A percentile compares a stretch with the other conserved stretches of the same genome.
Evolutionary conservation across 2,329 filamentous ascomycete genomes (phyloP).

Genomic region (Fusarium sp.): DNA sequence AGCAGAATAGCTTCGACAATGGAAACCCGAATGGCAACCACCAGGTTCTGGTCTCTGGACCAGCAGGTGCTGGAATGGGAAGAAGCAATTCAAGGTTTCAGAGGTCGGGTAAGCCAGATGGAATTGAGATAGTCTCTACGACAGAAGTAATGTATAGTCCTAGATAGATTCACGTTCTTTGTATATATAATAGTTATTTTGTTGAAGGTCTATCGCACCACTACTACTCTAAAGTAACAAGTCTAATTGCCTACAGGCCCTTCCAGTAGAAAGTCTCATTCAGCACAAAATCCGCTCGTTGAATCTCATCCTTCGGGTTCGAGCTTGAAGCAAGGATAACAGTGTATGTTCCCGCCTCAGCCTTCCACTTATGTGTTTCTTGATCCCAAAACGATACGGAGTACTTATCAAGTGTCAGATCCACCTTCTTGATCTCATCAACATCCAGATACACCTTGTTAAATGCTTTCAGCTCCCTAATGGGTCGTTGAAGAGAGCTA

Average conservation of each 20-base stretch:
- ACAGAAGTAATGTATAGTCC: conserved; percentile 30
- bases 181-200: background rate
- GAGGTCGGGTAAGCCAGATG: background rate
- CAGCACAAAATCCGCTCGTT: conserved; percentile 6
- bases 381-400: conserved; percentile 36
- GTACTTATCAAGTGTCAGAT: conserved; percentile 29
- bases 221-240: accelerated
- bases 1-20: conserved; percentile 9
- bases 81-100: background rate
- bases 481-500: conserved; percentile 25
- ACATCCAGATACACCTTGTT: conserved; percentile 4
- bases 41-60: conserved; percentile 19
- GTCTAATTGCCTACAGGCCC: background rate
- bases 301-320: conserved; percentile 30
- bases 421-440: background rate
- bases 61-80: background rate
- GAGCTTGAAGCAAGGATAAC: conserved; percentile 37
- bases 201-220: accelerated
- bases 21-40: background rate
- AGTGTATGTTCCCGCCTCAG: conserved; percentile 32
- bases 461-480: conserved; percentile 32
- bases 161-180: background rate
- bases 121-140: conserved; percentile 33
- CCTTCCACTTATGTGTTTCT: conserved; percentile 31
- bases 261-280: conserved; percentile 26